Evolutionary conservation across 2,329 filamentous ascomycete genomes (phyloP), one percentile per base, ranked within the genome.

Genomic region (Alternaria sp.): DNA sequence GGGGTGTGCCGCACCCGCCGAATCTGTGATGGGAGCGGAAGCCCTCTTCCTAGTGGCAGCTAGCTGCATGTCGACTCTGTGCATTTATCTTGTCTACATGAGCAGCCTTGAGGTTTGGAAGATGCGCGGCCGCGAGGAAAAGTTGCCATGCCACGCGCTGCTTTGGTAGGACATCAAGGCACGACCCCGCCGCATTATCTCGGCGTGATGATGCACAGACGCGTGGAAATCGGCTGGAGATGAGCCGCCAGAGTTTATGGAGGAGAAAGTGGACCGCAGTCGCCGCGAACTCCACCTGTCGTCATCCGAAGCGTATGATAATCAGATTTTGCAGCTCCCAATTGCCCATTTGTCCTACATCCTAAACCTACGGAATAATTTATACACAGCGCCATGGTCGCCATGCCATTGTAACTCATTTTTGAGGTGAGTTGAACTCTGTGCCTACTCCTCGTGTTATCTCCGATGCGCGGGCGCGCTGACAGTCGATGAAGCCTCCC

Each of bases 381-480:
- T 12, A 37, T 37, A 9, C 44, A 23, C 14, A 65, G 65, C 62
- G 58, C 62, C 58, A 67, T 60, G 65, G 61, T 68, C 61, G 18
- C 43, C 55, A 67, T 70, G 64, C 64, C 56, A 55, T 66, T 53
- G 43, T 70, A 64, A 59, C 12, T 12, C 20, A 21, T 62, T 63
- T 43, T 51, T 61, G 63, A 68, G 67, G 67, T 70, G 58, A 45
- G 50, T 28, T 58, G 15, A 10, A 30, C 9, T 20, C 41, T 20
- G n/a, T n/a, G 28, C 18, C 20, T n/a, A 20, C 33, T 30, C 64
- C 47, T 11, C 15, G 14, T 7, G 14, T 33, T 61, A 59, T 41
- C 46, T 70, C 68, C 67, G 67, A 44, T 62, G 63, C 69, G 61
- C 67, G 69, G 69, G 67, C 65, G 67, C 65, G 12, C 37, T 41